Conservation (phyloP, 768 basidiomycete species). For the Auricularia auricula-judae region DNA sequence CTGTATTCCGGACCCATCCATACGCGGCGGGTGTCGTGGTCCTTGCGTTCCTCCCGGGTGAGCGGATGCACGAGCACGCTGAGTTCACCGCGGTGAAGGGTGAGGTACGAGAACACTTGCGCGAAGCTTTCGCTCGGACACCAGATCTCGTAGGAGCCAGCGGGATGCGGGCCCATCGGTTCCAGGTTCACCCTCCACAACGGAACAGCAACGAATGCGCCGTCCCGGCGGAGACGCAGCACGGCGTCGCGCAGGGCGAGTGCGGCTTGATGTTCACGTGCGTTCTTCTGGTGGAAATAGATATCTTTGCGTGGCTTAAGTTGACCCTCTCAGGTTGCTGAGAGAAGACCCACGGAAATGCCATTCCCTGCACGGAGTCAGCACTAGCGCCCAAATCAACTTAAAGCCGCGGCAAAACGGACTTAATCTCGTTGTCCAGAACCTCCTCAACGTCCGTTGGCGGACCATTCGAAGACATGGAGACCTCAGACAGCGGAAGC, state of each 20-base stretch:
- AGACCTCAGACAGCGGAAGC: background rate
- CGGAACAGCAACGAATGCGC: conserved; percentile 73
- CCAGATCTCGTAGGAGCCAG: conserved; percentile 78
- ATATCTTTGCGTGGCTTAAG: conserved; percentile 39
- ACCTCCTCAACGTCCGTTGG: conserved; percentile 45
- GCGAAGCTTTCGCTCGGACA: conserved; percentile 63
- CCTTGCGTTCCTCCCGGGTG: conserved; percentile 53
- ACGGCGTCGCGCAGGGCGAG: conserved; percentile 62
- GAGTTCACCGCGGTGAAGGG: conserved; percentile 51
- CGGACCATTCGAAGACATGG: conserved; percentile 12
- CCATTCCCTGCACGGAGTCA: conserved; percentile 45
- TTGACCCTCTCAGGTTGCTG: background rate
- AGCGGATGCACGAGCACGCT: conserved; percentile 69
- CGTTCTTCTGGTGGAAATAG: conserved; percentile 64
- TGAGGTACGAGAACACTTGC: conserved; percentile 68
- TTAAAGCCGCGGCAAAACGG: conserved; percentile 5
- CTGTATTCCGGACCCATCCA: conserved; percentile 69
- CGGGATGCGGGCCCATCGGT: conserved; percentile 67
- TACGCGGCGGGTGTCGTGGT: conserved; percentile 57
- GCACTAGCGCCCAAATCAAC: background rate
- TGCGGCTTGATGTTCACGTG: conserved; percentile 49
- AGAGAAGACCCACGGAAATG: conserved; percentile 50
- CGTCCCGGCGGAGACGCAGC: conserved; percentile 56
- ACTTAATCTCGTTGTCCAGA: conserved; percentile 55
- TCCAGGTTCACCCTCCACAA: conserved; percentile 56